Base-by-base conservation (phyloP, 139 green algal genomes). In the Penium margaritaceum region DNA sequence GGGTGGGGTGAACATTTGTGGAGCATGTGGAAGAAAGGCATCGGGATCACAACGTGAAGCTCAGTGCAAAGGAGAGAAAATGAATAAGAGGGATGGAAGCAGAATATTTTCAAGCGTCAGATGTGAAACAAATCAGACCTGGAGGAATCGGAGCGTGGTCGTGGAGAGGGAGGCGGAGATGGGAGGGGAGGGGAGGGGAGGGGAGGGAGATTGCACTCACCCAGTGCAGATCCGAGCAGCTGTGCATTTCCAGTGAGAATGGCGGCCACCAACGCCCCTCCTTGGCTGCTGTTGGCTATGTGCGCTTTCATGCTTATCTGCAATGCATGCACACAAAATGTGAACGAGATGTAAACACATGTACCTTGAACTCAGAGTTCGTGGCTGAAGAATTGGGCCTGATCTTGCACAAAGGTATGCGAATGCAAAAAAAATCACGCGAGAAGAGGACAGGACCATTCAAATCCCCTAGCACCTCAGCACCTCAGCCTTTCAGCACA, bases 221-320 rank as follows among this genome's bases (percentile, higher is more conserved):
- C 61, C 29, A 97, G 80, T 0, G 89, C 84, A 39, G 79, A 46
- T 15, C 93, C 93, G 12, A 97, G 81, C 66, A 92, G 74, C 19
- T 29, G 9, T 3, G 88, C 82, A 63, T 96, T 76, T 1, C 90
- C 91, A 14, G 30, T 79, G 35, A 93, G 62, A 70, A 97, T 96
- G 71, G 85, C 91, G 0, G 88, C 81, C 63, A 95, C 89, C 70
- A 97, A 84, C 6, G 87, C 84, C 3, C 83, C 93, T n/a, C 89
- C 91, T 77, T 92, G 88, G 63, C 72, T 84, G 64, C 81, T 88
- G 84, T 98, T 97, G 81, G 91, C 84, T 74, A 97, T 90, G 70
- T 92, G 85, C 35, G 75, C 55, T 66, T 85, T 83, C 87, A 97
- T 93, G 36, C 87, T 85, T 19, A 76, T 54, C 51, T 76, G 47